Base-by-base conservation (phyloP, 2,329 filamentous ascomycete species). In the Colletotrichum salicis region DNA sequence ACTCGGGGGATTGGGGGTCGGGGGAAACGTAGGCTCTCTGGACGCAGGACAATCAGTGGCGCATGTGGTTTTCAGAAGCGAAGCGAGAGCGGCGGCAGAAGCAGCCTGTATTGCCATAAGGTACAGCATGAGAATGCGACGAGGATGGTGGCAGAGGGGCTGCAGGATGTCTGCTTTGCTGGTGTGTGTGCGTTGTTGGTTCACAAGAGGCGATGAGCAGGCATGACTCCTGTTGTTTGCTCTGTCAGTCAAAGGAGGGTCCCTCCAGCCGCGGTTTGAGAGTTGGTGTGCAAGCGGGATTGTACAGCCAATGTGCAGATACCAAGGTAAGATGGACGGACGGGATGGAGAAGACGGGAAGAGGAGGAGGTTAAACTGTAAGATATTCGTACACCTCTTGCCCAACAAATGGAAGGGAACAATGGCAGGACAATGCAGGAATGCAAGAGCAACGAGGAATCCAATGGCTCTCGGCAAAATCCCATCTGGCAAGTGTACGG, bases 211-310 rank as follows among this genome's bases (percentile, higher is more conserved):
- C 29, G 55, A 60, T 22, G 22, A 60, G 22, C 45, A 37, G 45
- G 31, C 45, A 63, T 54, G n/a, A 35, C 60, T 29, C 60, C 48
- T 63, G 59, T 29, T 61, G 19, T n/a, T 5, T 60, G 37, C 41
- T 48, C 27, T 33, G 27, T 22, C 41, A 51, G 27, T 31, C 11
- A 8, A 41, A 27, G 22, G 35, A 59, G 35, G 33, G 57, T 22
- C 41, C 41, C 19, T 48, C 41, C 41, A 48, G 41, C 19, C 8
- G 19, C 41, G 41, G 41, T 48, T 48, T 48, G 41, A 48, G 41
- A 22, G 41, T 48, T 8, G 41, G 19, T 48, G 41, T 48, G 41
- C 19, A 48, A 8, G 19, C 41, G 19, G 41, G 15, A 11, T 48
- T 48, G 19, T 3, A 48, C 7, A 19, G 19, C 41, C 19, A 11